Percentiles rank a stretch among this genome's conserved stretches.
Evolutionary conservation across 1,139 yeast species (phyloP).

Genomic region (Pichiaceae sp.): DNA sequence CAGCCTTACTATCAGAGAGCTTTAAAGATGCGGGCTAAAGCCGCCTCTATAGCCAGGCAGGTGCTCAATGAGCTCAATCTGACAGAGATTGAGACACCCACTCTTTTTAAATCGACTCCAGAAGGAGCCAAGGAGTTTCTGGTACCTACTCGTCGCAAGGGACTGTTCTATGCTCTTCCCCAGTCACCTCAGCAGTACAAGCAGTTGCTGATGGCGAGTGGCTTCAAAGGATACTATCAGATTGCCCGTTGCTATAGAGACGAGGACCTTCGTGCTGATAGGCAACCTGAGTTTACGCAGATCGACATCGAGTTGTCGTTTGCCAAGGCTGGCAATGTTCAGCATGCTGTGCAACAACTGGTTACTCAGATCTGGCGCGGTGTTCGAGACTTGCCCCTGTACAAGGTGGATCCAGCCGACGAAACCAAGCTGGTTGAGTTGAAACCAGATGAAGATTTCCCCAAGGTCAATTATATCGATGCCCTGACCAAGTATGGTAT

Average conservation of each 20-base stretch:
- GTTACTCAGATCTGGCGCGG: conserved; percentile 50
- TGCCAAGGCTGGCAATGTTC: conserved; percentile 62
- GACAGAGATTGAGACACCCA: conserved; percentile 86
- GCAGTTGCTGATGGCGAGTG: conserved; percentile 90
- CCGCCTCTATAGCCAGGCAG: conserved; percentile 47
- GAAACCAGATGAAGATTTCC: conserved; percentile 25
- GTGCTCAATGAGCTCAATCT: conserved; percentile 43
- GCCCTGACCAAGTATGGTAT: conserved; percentile 76
- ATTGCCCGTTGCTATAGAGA: conserved; percentile 92
- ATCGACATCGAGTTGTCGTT: conserved; percentile 91
- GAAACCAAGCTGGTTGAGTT: conserved; percentile 18
- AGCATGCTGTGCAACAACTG: conserved; percentile 51
- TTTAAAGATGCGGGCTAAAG: conserved; percentile 51
- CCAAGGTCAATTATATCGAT: conserved; percentile 51
- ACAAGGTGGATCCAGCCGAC: conserved; percentile 22
- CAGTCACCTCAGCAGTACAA: conserved; percentile 98
- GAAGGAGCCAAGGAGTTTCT: conserved; percentile 96
- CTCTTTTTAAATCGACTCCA: conserved; percentile 89
- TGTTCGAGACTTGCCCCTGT: conserved; percentile 33
- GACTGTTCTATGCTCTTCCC: conserved; percentile 76
- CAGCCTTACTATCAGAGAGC: conserved; percentile 51
- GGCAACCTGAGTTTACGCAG: conserved; percentile 98
- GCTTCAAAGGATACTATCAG: conserved; percentile 79
- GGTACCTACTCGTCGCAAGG: conserved; percentile 73
- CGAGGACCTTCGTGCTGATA: conserved; percentile 87